Evolutionary conservation across 2,329 filamentous ascomycete genomes (phyloP).

Genomic region (Exophiala sp.): DNA sequence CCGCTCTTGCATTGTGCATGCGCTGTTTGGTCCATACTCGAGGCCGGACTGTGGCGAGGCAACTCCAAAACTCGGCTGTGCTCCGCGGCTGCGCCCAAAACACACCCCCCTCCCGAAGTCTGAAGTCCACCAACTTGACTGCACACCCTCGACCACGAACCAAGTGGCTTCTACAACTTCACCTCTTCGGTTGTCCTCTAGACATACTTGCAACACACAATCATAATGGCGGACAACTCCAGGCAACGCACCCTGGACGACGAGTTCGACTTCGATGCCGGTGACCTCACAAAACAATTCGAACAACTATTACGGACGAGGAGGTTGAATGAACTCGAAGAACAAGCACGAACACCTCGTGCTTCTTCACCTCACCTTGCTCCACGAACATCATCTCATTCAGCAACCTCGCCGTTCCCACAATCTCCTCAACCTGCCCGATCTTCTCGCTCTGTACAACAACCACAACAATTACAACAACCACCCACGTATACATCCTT

Average conservation of each 20-base stretch:
- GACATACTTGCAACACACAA: neutral
- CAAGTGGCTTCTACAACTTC: neutral
- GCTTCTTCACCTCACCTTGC: slow-evolving; percentile 21
- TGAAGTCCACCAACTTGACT: slow-evolving; percentile 5
- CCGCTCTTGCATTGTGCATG: slow-evolving; percentile 2
- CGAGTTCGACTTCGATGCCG: slow-evolving; percentile 63
- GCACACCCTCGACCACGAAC: neutral
- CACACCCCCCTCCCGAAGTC: slow-evolving; percentile 3
- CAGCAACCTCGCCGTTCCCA: slow-evolving; percentile 12
- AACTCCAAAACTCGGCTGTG: slow-evolving; percentile 18
- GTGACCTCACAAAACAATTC: slow-evolving; percentile 77
- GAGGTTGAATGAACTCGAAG: slow-evolving; percentile 77
- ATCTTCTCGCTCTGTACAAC: slow-evolving; percentile 30
- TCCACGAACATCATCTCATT: slow-evolving; percentile 22
- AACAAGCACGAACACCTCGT: slow-evolving; percentile 56
- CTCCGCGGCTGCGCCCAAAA: slow-evolving; percentile 18
- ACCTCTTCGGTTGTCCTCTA: slow-evolving; percentile 1
- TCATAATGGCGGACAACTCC: slow-evolving; percentile 18
- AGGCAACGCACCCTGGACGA: slow-evolving; percentile 28
- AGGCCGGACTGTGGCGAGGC: slow-evolving; percentile 21
- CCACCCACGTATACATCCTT: slow-evolving; percentile 59
- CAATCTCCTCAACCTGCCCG: slow-evolving; percentile 29
- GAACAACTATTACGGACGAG: slow-evolving; percentile 82
- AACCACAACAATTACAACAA: slow-evolving; percentile 36
- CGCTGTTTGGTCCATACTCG: slow-evolving; percentile 7